Conservation (phyloP, 1,284 basidiomycete species). For the Leccinum solheimii region DNA sequence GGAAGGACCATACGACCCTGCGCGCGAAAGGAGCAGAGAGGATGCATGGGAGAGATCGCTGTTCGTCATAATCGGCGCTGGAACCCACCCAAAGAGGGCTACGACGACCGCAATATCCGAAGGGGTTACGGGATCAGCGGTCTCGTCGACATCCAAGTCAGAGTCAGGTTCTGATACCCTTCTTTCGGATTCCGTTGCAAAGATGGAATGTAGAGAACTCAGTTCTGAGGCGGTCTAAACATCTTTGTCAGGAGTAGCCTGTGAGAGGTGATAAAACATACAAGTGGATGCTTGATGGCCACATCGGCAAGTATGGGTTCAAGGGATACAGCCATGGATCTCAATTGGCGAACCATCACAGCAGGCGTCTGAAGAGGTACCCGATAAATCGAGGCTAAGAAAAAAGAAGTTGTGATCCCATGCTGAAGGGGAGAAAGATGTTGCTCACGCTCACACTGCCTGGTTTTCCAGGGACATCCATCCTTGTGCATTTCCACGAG, state of each 20-base stretch:
- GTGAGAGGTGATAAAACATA: constrained; percentile 34
- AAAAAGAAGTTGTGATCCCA: constrained; percentile 6
- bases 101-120: constrained; percentile 59
- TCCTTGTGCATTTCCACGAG: constrained; percentile 72
- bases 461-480: constrained; percentile 77
- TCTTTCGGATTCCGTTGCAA: constrained; percentile 26
- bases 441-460: constrained; percentile 70
- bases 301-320: constrained; percentile 54
- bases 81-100: constrained; percentile 70
- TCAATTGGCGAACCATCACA: constrained; percentile 59
- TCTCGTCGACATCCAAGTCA: constrained; percentile 13
- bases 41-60: constrained; percentile 38
- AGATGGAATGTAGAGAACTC: constrained; percentile 41
- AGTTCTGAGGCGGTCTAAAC: constrained; percentile 48
- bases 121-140: constrained; percentile 5
- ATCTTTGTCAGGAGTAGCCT: constrained; percentile 4
- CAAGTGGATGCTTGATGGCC: constrained; percentile 69
- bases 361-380: constrained; percentile 68
- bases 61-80: constrained; percentile 43
- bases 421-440: not conserved
- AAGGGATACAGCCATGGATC: constrained; percentile 51
- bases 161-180: constrained; percentile 9
- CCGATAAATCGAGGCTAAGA: constrained; percentile 68
- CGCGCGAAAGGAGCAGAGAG: constrained; percentile 39
- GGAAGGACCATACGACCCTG: constrained; percentile 41